A percentile compares a stretch with the other conserved stretches of the same genome.
Evolutionary conservation across 176 grass and related monocot genomes (phyloP).

Genomic region (Ampelocalamus luodianensis): DNA sequence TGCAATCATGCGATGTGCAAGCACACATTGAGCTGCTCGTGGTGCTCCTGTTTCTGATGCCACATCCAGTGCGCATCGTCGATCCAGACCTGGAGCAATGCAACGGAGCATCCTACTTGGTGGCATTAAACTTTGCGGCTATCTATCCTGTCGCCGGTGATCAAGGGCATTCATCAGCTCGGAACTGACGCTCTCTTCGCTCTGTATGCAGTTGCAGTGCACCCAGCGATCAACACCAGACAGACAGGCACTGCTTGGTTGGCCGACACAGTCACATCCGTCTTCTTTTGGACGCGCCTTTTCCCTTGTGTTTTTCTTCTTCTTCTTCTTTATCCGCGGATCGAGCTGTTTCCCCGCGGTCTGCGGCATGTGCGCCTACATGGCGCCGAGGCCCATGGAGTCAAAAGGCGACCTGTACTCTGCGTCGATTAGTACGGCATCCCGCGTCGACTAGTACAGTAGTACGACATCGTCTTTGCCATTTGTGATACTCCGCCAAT

Average conservation of each 20-base stretch:
- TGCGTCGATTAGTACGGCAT: slow-evolving; percentile 42
- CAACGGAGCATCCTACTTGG: neutral
- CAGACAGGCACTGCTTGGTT: neutral
- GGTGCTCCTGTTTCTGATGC: neutral
- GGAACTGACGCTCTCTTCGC: neutral
- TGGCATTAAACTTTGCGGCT: no score
- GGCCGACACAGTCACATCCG: slow-evolving; percentile 32
- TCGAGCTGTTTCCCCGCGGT: slow-evolving; percentile 57
- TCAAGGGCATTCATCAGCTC: neutral
- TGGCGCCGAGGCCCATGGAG: slow-evolving; percentile 25
- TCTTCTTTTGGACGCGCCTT: slow-evolving; percentile 26
- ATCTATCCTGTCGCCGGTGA: neutral
- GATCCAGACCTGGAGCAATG: neutral
- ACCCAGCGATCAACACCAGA: no score
- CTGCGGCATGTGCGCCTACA: slow-evolving; percentile 49
- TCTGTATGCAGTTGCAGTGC: neutral
- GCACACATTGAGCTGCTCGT: neutral
- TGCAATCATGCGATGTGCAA: neutral
- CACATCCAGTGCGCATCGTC: neutral
- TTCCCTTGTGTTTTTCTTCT: neutral
- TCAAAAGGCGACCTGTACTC: slow-evolving; percentile 41
- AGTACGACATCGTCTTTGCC: slow-evolving; percentile 44
- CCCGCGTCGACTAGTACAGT: slow-evolving; percentile 35
- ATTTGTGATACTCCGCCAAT: neutral
- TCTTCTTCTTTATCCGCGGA: neutral